Evolutionary conservation across 2,329 filamentous ascomycete species (phyloP), one percentile per base, ranked within the genome.

Genomic region (Colletotrichum chlorophyti): DNA sequence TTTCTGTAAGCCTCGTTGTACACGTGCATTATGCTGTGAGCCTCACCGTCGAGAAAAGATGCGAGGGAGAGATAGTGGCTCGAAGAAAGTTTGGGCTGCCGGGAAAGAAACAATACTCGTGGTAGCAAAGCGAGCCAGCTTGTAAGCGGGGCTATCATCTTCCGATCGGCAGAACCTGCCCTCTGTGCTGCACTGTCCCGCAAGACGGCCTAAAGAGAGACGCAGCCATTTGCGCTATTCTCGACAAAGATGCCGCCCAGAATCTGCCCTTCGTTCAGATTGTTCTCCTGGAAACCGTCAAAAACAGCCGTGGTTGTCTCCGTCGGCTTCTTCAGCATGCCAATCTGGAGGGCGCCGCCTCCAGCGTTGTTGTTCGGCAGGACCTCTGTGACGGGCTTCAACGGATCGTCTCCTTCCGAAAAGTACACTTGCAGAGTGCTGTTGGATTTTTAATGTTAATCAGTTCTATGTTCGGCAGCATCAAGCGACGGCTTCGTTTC

Each of bases 281-380:
- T 74, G 12, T 70, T 64, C 59, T 75, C 72, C 66, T 85, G 82
- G 63, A 73, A 76, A 2, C 80, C 82, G 34, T 76, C 66, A 64
- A 76, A 77, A 31, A 74, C 75, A 27, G 83, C 74, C 60, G 83
- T 77, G 43, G 65, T 68, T 24, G 69, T 71, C 23, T 69, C 62
- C 38, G 80, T 76, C 3, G 82, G 79, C 75, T 87, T 87, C 78
- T 87, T 88, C 53, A 88, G 73, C 1, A 86, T 68, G 37, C 85
- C 85, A 48, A 88, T 79, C 67, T 88, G 85, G 68, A 80, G 85
- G 66, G 87, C 83, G 24, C 85, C 85, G 48, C 80, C 77, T 4
- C 85, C 85, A 32, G 76, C 75, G 54, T 85, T 74, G 62, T 86
- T 76, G 61, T 83, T 83, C 27, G 70, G 37, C 1, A 81, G 65